phyloP scores from a whole-genome alignment of 257 asterid species.

The Solanum neorickii region DNA sequence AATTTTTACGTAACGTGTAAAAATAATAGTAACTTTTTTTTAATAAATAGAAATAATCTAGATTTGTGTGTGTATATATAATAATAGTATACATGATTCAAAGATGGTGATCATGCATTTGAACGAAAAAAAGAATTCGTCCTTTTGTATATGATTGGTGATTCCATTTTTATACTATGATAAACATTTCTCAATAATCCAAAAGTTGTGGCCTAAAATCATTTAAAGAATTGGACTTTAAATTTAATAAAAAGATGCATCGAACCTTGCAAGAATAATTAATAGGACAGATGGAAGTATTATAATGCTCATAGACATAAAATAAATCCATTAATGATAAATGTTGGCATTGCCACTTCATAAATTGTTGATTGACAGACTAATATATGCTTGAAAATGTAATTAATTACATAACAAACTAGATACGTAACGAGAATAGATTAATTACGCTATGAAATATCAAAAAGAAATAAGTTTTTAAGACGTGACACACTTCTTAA shows the following conservation, averaged over 20 bases:
- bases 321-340: background rate
- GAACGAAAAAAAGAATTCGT: background rate
- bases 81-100: background rate
- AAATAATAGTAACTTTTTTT: no score
- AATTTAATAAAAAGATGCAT: background rate
- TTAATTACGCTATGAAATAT: background rate
- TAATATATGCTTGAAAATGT: background rate
- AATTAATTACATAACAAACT: background rate
- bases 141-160: background rate
- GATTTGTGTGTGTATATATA: background rate
- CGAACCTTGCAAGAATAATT: background rate
- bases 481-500: background rate
- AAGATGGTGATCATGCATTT: background rate
- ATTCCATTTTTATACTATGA: background rate
- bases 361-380: background rate
- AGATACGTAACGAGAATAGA: background rate
- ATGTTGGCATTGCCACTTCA: background rate
- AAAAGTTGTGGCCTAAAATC: background rate
- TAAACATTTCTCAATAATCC: background rate
- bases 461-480: background rate
- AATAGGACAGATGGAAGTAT: background rate
- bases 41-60: no score
- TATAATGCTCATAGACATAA: background rate
- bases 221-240: background rate
- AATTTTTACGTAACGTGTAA: no score